A percentile compares a stretch with the other conserved stretches of the same genome.
phyloP scores from a whole-genome alignment of 352 stramenopile genomes.

The Phytophthora europaea region DNA sequence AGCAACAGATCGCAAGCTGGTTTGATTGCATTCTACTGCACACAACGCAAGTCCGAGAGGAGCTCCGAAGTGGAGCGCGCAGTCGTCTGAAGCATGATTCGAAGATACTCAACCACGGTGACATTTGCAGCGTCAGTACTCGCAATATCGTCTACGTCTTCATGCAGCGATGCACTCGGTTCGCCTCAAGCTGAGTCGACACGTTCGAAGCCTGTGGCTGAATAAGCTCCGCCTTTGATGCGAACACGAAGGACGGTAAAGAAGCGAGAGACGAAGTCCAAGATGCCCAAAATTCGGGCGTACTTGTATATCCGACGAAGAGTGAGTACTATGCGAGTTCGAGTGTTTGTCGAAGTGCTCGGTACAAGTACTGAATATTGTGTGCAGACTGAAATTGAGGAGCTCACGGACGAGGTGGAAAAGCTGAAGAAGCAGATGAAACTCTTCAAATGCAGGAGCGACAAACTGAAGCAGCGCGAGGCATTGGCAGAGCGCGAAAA shows the following conservation, averaged over 20 bases:
- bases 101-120: not conserved
- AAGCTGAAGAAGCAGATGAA: constrained; percentile 33
- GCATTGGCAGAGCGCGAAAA: constrained; percentile 25
- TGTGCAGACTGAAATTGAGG: constrained; percentile 1
- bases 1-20: not conserved
- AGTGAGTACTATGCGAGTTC: not conserved
- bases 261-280: not conserved
- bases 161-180: not conserved
- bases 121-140: not conserved
- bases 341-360: no score
- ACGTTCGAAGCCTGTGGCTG: not conserved
- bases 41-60: not conserved
- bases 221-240: not conserved
- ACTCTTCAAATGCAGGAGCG: constrained; percentile 11
- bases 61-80: not conserved
- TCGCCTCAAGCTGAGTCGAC: not conserved
- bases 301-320: not conserved
- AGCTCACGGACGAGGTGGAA: constrained; percentile 8
- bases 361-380: not conserved
- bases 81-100: not conserved
- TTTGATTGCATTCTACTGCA: not conserved
- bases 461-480: constrained; percentile 21
- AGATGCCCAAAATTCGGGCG: not conserved
- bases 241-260: not conserved
- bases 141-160: not conserved